Conservation (phyloP, 768 basidiomycete species). For the Lactarius hatsudake region DNA sequence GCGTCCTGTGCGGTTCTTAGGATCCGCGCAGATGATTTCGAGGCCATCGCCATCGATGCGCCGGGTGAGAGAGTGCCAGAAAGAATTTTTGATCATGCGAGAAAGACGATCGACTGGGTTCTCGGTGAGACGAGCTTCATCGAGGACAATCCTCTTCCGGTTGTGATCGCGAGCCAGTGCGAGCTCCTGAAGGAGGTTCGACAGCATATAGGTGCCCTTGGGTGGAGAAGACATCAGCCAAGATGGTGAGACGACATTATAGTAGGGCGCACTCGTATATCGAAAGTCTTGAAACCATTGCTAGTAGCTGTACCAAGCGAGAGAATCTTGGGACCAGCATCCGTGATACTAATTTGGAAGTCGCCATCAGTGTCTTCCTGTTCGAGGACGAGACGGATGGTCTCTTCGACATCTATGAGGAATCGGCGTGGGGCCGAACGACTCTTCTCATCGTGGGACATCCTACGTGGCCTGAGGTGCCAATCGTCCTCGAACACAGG, state of each 20-base stretch:
- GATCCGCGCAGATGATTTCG: too few relatives aligned
- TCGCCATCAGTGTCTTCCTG: slow-evolving; percentile 98
- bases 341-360: slow-evolving; percentile 94
- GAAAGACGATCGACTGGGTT: too few relatives aligned
- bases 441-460: slow-evolving; percentile 93
- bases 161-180: too few relatives aligned
- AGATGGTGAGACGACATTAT: slow-evolving; percentile 1
- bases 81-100: too few relatives aligned
- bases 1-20: too few relatives aligned
- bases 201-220: slow-evolving; percentile 55
- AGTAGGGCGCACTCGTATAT: slow-evolving; percentile 68
- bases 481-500: slow-evolving; percentile 77
- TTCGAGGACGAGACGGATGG: slow-evolving; percentile 91
- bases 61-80: too few relatives aligned
- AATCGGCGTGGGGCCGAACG: slow-evolving; percentile 75
- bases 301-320: slow-evolving; percentile 94
- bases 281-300: slow-evolving; percentile 97
- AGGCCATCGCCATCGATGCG: too few relatives aligned
- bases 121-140: too few relatives aligned
- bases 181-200: too few relatives aligned
- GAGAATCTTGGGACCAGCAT: slow-evolving; percentile 96
- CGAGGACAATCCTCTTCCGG: too few relatives aligned
- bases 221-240: slow-evolving; percentile 23
- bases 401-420: slow-evolving; percentile 97
- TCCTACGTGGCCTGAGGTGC: slow-evolving; percentile 67